Base-by-base conservation (phyloP, 2,329 filamentous ascomycete genomes). In the Fusarium praegraminearum region DNA sequence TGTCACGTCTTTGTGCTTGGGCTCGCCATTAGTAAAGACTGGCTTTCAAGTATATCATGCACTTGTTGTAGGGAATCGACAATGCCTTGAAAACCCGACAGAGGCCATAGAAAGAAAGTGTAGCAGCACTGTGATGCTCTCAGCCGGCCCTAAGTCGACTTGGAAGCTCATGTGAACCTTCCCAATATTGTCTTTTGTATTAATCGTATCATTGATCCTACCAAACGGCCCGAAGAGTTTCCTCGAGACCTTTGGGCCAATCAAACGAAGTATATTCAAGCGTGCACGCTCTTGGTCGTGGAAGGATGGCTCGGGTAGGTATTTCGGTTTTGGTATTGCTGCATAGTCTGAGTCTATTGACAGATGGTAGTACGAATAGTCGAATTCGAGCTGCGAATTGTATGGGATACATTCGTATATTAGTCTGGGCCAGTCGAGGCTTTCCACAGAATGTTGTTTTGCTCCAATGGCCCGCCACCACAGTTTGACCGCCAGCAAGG, bases 171-270 rank as follows among this genome's bases (percentile, higher is more conserved):
- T 44, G 13, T 16, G 3, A 15, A 41, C 15, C 20, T 24, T 41
- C 3, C 8, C 13, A 24, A 24, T 43, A 13, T 24, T 24, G 4
- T 43, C 8, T 22, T 9, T 24, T 8, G 1, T 44, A 44, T 44
- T 24, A 26, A n/a, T 10, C 3, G 10, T 12, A n/a, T 12, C 15
- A 7, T 4, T 7, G 1, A 10, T 4, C 5, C 6, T 18, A 3
- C 9, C 3, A 16, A 26, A 1, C 26, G 2, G 15, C 40, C 13
- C 4, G 8, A 7, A 9, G 16, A 16, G 9, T 4, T 8, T 22
- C 22, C 10, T 3, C 24, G 20, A 24, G 8, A 20, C 13, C 8
- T 3, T 15, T 24, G 22, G 5, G 3, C 7, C 12, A n/a, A 5
- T 9, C 5, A 26, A 11, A 4, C 9, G 10, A 16, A 43, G 22